Percentiles rank a stretch among this genome's conserved stretches.
Evolutionary conservation across 1,284 basidiomycete genomes (phyloP).

Genomic region (Rhodotorula sp.): DNA sequence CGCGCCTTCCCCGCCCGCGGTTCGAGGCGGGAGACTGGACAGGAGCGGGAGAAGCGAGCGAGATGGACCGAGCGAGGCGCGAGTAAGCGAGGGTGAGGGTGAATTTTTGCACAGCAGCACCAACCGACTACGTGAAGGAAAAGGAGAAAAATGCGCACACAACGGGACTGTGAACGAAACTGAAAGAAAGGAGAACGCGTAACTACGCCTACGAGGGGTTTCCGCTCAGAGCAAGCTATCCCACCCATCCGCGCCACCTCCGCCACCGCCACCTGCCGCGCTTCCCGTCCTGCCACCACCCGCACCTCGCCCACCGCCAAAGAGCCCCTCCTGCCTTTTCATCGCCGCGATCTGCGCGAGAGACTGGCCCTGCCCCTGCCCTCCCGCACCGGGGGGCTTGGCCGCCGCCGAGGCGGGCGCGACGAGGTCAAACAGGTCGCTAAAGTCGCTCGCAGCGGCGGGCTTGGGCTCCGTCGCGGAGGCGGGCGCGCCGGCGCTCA

Average conservation of each 20-base stretch:
- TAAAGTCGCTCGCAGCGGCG: constrained; percentile 29
- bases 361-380: constrained; percentile 44
- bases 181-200: not conserved
- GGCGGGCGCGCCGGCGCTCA: not conserved
- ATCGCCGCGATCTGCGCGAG: constrained; percentile 52
- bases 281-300: not conserved
- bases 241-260: constrained; percentile 19
- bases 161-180: too few species aligned
- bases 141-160: too few species aligned
- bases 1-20: too few species aligned
- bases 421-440: constrained; percentile 33
- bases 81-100: not conserved
- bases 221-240: constrained; percentile 19
- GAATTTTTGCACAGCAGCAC: not conserved
- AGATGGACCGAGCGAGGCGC: not conserved
- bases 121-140: too few species aligned
- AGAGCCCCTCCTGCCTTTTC: constrained; percentile 43
- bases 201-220: not conserved
- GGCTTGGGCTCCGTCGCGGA: not conserved
- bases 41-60: too few species aligned
- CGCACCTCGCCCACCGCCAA: constrained; percentile 2
- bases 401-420: constrained; percentile 8
- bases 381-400: constrained; percentile 5
- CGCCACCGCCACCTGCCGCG: not conserved
- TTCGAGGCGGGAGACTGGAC: not conserved